These are phyloP conservation scores for Cenococcum geophilum DNA, from an alignment of 495 filamentous ascomycete species.

Conservation along the genomic window DNA sequence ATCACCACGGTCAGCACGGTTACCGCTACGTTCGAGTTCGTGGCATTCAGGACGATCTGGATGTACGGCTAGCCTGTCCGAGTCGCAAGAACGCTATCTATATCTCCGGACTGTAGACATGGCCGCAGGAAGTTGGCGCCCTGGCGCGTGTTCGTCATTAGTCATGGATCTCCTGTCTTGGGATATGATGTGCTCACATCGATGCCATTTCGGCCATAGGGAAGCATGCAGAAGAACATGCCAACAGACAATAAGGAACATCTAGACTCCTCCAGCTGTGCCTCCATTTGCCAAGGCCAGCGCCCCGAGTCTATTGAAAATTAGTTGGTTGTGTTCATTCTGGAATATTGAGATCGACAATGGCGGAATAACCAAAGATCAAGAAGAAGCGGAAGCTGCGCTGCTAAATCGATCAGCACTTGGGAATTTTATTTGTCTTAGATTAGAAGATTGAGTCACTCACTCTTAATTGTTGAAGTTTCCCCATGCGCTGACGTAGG, in stretches of 20 bases:
- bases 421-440: background rate
- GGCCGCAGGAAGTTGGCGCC: constrained; percentile 34
- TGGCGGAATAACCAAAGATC: constrained; percentile 33
- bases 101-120: constrained; percentile 40
- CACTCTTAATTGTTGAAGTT: constrained; percentile 26
- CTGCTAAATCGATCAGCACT: background rate
- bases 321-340: background rate
- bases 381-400: constrained; percentile 33
- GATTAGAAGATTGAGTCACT: background rate
- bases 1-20: constrained; percentile 48
- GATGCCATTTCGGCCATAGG: constrained; percentile 34
- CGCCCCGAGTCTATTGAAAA: background rate
- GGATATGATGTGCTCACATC: constrained; percentile 7
- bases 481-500: constrained; percentile 28
- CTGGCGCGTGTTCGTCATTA: background rate
- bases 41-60: constrained; percentile 50
- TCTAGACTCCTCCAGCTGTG: constrained; percentile 28
- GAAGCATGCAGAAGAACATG: constrained; percentile 13
- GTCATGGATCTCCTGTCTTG: background rate
- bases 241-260: constrained; percentile 22
- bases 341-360: constrained; percentile 3
- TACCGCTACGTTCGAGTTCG: constrained; percentile 42
- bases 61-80: constrained; percentile 49
- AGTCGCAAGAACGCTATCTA: constrained; percentile 32
- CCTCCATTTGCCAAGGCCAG: constrained; percentile 34